Evolutionary conservation across 805 yeast genomes (phyloP), one percentile per base, ranked within the genome.

Genomic region (Debaryomyces hansenii): DNA sequence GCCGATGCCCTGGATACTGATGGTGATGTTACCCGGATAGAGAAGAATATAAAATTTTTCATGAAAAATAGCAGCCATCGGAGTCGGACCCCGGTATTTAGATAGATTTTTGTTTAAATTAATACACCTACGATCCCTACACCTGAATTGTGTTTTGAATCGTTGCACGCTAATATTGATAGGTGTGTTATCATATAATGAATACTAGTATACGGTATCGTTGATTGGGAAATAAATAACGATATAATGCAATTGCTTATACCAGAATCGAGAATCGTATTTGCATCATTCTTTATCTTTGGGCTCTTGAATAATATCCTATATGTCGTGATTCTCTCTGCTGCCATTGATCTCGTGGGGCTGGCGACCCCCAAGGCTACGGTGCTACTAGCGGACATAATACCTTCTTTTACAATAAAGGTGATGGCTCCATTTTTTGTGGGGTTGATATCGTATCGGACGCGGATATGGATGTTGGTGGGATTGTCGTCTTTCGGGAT

Each of bases 291-390:
- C 62, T 85, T 92, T 82, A 58, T 84, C 1, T 89, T 91, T 63
- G 99, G 98, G 0, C 77, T 92, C 9, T 70, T 90, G 32, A 92
- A 92, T 66, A 92, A 92, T 62, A 85, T 92, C 9, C 78, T 92
- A 0, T 92, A 91, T 67, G 97, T 92, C 28, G 92, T 92, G 12
- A 91, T 92, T 34, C 71, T 92, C 11, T 83, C 96, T 0, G 96
- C 97, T 0, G 98, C 98, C 2, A 80, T 89, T 28, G 99, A 92
- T 60, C 70, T 92, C 11, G 97, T 91, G 1, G 96, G 97, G 0
- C 80, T 89, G 0, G 55, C 73, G 5, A 78, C 86, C 0, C 97
- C 99, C 8, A 92, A 92, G 64, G 91, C 96, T 1, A 67, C 84
- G 2, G 96, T 92, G 4, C 69, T 92, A 5, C 67, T 92, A 48